Conservation (phyloP, 2,329 filamentous ascomycete species). For the Epichloe gansuensis region DNA sequence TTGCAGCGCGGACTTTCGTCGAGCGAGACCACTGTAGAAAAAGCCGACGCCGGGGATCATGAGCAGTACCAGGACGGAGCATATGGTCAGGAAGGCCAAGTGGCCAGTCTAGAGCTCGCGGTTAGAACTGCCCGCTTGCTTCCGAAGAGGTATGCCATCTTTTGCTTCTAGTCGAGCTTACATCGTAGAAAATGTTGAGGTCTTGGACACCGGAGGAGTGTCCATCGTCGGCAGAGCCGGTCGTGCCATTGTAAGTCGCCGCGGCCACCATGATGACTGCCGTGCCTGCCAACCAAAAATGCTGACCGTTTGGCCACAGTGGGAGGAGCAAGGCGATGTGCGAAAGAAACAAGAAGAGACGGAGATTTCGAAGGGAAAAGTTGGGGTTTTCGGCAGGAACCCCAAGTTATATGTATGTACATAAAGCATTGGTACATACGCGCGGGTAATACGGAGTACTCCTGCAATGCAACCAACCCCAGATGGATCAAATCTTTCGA, state of each 20-base stretch:
- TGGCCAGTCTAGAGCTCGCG: conserved; percentile 51
- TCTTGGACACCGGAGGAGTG: conserved; percentile 45
- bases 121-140: not conserved
- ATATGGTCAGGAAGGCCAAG: conserved; percentile 68
- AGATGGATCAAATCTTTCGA: not conserved
- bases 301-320: not conserved
- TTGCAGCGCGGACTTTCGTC: conserved; percentile 78
- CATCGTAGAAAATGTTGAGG: conserved; percentile 77
- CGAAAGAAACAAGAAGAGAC: not conserved
- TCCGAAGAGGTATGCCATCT: not conserved
- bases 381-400: not conserved
- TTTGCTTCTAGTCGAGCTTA: conserved; percentile 23
- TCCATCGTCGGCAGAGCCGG: conserved; percentile 36
- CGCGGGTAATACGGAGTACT: not conserved
- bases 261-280: conserved; percentile 15
- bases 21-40: conserved; percentile 85
- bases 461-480: not conserved
- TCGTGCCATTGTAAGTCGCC: conserved; percentile 38
- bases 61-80: conserved; percentile 69
- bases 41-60: conserved; percentile 93
- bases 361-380: not conserved
- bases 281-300: too few species aligned
- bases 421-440: too few species aligned
- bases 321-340: not conserved
- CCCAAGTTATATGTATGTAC: not conserved